Base-by-base conservation (phyloP, 1,284 basidiomycete genomes). In the Rhodotorula mucilaginosa region DNA sequence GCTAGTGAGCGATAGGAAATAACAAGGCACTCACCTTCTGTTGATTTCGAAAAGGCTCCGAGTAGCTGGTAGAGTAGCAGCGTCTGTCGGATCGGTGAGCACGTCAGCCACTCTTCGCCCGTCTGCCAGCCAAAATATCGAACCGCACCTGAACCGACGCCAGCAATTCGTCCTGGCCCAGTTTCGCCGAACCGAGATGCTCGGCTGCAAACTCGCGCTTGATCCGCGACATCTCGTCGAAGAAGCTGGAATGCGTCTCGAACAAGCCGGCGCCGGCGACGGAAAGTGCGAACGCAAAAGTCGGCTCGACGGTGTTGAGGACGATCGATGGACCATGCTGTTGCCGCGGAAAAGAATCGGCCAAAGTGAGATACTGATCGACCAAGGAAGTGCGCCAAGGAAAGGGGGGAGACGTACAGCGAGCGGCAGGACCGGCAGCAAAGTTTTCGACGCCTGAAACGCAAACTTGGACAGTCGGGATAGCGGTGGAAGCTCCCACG, bases 251-350 rank as follows among this genome's bases (percentile, higher is more conserved):
- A 16, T 39, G 44, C 26, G 48, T 52, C 48, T 51, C n/a, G 49
- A 65, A 65, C 18, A 59, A n/a, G 34, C 64, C 64, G 49, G 64
- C 64, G 48, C 64, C 64, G 13, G 49, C 57, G n/a, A 65, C 64
- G 8, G 48, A 52, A 19, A 65, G 34, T 2, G 58, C 64, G 49
- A 65, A 65, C 34, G 64, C 64, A 34, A 65, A 58, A 1, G 64
- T 58, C n/a, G 64, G 64, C 2, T 49, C 58, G 34, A 65, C 13
- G 19, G 39, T 21, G 4, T 16, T 44, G 21, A 59, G 13, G 18
- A 23, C 10, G 19, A 65, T 23, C 0, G 58, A 59, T 1, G 64
- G 64, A 4, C 58, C 49, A 21, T 65, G 64, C 63, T 64, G 52
- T 44, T 44, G 39, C 39, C 39, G 39, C 39, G 39, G 13, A 10